phyloP scores from a whole-genome alignment of 2,329 filamentous ascomycete species.

The Talaromyces sp. region DNA sequence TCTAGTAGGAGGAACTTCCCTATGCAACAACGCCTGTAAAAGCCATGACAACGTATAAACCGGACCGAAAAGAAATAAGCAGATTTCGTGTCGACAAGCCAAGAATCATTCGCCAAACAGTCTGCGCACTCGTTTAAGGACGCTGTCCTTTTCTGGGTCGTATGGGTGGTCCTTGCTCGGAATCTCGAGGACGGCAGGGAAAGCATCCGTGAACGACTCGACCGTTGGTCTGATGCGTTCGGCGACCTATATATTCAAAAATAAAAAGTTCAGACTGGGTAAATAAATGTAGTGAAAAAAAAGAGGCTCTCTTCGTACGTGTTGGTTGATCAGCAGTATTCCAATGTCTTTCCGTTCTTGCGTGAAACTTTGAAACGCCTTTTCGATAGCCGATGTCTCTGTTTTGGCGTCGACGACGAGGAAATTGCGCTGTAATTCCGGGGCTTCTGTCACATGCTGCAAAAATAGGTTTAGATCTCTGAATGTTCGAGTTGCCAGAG shows the following conservation, averaged over 20 bases:
- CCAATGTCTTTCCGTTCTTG: slow-evolving; percentile 91
- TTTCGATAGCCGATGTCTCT: slow-evolving; percentile 79
- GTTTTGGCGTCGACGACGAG: slow-evolving; percentile 94
- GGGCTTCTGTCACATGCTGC: slow-evolving; percentile 83
- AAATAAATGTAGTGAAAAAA: not conserved
- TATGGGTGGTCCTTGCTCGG: slow-evolving; percentile 99
- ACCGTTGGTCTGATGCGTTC: slow-evolving; percentile 88
- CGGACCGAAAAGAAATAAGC: not conserved
- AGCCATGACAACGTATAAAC: slow-evolving; percentile 5
- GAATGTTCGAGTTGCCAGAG: not conserved
- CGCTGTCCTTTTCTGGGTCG: slow-evolving; percentile 97
- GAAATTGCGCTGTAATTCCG: slow-evolving; percentile 94
- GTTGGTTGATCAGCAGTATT: slow-evolving; percentile 94
- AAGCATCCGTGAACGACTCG: slow-evolving; percentile 87
- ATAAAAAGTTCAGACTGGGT: slow-evolving; percentile 3
- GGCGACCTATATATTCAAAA: slow-evolving; percentile 59
- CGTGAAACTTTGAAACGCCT: slow-evolving; percentile 84
- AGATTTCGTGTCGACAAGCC: not conserved
- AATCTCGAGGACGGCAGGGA: slow-evolving; percentile 94
- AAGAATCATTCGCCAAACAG: slow-evolving; percentile 53
- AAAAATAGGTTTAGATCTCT: not conserved
- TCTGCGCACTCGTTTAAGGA: slow-evolving; percentile 77
- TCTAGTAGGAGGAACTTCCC: not conserved
- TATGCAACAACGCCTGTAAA: slow-evolving; percentile 7
- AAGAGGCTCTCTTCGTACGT: slow-evolving; percentile 52